Conservation (phyloP, 2,329 filamentous ascomycete genomes). For the Didymella arachidicola region DNA sequence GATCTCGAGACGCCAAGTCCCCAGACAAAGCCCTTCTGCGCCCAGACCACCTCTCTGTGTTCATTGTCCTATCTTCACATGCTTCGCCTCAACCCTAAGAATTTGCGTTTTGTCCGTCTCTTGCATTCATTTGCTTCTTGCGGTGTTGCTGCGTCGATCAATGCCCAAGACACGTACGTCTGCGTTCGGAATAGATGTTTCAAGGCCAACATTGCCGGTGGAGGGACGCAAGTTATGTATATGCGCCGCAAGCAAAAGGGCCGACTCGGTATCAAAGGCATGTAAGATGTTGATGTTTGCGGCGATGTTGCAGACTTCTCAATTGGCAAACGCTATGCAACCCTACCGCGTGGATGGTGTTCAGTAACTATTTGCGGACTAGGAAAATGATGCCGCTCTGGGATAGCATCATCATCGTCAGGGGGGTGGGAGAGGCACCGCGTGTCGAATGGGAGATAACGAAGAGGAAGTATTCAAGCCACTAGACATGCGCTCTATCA, state of each 20-base stretch:
- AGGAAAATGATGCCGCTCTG: conserved; percentile 8
- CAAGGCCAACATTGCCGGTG: conserved; percentile 5
- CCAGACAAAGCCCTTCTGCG: background rate
- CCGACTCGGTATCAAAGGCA: conserved; percentile 4
- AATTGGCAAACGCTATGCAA: conserved; percentile 1
- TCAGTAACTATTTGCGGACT: conserved; percentile 4
- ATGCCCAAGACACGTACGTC: conserved; percentile 7
- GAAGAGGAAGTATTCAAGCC: background rate
- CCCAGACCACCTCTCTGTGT: conserved; percentile 2
- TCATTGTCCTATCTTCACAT: conserved; percentile 12
- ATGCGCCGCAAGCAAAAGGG: conserved; percentile 14
- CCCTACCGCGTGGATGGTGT: background rate
- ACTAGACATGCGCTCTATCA: background rate
- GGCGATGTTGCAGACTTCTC: conserved; percentile 3
- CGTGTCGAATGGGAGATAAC: conserved; percentile 6
- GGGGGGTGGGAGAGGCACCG: background rate
- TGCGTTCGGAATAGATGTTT: conserved; percentile 15
- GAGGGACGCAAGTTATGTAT: conserved; percentile 15
- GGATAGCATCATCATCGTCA: background rate
- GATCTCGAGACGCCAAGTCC: background rate
- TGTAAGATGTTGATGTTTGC: conserved; percentile 11
- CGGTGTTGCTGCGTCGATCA: background rate
- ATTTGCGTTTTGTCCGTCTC: conserved; percentile 3
- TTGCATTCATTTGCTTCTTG: background rate
- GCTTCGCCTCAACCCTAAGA: background rate